These are phyloP conservation scores for Kodamaea sp. DNA, from an alignment of 1,139 yeast species.

Conservation along the genomic window DNA sequence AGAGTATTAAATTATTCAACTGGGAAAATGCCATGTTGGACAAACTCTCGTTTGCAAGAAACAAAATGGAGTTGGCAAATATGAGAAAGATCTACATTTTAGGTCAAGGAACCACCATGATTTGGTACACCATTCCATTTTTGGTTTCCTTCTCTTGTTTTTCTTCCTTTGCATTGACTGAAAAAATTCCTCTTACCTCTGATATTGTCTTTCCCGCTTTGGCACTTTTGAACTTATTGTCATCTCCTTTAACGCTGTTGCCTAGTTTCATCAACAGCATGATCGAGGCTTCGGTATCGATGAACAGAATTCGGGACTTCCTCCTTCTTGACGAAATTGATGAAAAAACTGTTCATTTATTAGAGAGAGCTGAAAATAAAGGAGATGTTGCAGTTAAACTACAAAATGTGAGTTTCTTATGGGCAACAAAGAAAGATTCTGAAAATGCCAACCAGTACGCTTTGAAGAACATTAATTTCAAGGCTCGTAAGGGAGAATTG, in stretches of 20 bases:
- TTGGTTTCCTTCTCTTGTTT: conserved; percentile 66
- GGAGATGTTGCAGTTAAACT: conserved; percentile 34
- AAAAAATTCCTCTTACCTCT: conserved; percentile 57
- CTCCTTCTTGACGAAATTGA: conserved; percentile 48
- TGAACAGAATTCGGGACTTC: conserved; percentile 56
- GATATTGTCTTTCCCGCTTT: conserved; percentile 76
- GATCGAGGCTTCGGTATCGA: conserved; percentile 62
- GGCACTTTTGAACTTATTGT: conserved; percentile 57
- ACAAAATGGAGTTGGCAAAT: conserved; percentile 51
- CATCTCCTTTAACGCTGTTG: conserved; percentile 59
- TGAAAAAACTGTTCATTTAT: conserved; percentile 32
- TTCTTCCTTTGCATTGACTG: conserved; percentile 49
- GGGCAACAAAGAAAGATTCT: conserved; percentile 14
- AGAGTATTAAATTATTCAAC: conserved; percentile 69
- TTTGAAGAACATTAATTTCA: conserved; percentile 21
- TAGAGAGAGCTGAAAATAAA: conserved; percentile 27
- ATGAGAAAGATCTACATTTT: conserved; percentile 46
- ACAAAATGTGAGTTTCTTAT: conserved; percentile 20
- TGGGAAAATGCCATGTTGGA: conserved; percentile 71
- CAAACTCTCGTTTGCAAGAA: conserved; percentile 50
- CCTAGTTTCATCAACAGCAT: conserved; percentile 56
- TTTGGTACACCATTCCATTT: conserved; percentile 69
- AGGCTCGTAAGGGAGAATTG: conserved; percentile 22
- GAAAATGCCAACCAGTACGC: conserved; percentile 15
- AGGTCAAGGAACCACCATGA: conserved; percentile 50